These are phyloP conservation scores for Scedosporium boydii DNA, from an alignment of 2,329 filamentous ascomycete species.

Conservation along the genomic window DNA sequence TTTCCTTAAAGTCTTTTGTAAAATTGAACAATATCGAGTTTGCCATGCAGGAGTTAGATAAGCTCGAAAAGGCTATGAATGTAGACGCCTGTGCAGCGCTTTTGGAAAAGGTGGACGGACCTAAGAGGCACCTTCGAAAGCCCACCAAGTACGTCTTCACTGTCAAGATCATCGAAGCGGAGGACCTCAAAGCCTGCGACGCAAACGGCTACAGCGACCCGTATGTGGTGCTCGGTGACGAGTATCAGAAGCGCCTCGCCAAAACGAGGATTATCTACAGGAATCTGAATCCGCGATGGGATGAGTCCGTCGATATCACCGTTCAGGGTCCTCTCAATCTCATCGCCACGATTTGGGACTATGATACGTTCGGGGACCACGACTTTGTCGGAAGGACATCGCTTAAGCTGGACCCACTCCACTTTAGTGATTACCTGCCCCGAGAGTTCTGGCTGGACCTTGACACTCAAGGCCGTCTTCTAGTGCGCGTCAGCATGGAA, in stretches of 20 bases:
- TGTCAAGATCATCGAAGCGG: constrained; percentile 95
- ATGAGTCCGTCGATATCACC: constrained; percentile 92
- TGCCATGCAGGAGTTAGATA: constrained; percentile 84
- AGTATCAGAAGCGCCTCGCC: constrained; percentile 92
- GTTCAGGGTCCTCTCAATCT: constrained; percentile 87
- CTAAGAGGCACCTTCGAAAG: constrained; percentile 53
- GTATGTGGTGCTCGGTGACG: constrained; percentile 92
- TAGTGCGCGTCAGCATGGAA: constrained; percentile 95
- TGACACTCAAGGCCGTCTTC: constrained; percentile 82
- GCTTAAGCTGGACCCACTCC: constrained; percentile 91
- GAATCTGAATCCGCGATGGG: constrained; percentile 90
- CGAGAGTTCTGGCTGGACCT: constrained; percentile 97
- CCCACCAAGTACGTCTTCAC: constrained; percentile 93
- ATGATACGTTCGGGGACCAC: constrained; percentile 93
- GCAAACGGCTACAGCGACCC: constrained; percentile 90
- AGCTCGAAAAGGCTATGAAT: constrained; percentile 80
- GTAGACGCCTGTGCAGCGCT: constrained; percentile 83
- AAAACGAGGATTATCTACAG: constrained; percentile 90
- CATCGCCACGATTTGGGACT: constrained; percentile 97
- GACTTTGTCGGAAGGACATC: constrained; percentile 97
- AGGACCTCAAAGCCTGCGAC: constrained; percentile 97
- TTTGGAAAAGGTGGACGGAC: constrained; percentile 64
- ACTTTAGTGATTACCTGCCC: constrained; percentile 92
- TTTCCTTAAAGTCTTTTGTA: constrained; percentile 66
- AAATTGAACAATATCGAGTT: constrained; percentile 98